Percentiles rank a stretch among this genome's conserved stretches.
These are phyloP conservation scores for Leishmania turanica DNA, from an alignment of 208 protist species.

Conservation along the genomic window DNA sequence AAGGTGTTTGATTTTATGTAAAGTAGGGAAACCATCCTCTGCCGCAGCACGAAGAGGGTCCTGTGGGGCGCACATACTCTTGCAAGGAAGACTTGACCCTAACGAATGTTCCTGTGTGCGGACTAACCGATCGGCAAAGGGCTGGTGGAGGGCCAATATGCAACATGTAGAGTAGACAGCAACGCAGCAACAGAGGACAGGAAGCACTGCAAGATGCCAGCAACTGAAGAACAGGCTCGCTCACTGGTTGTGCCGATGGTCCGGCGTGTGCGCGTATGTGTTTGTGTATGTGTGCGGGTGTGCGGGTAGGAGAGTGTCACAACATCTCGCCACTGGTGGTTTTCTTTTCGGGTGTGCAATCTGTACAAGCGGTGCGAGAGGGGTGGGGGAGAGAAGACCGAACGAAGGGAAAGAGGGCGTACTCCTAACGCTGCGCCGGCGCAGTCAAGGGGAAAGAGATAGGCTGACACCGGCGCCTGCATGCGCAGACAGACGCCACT, in stretches of 20 bases:
- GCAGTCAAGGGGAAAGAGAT: neutral
- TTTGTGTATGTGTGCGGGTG: too few relatives aligned
- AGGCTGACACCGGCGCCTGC: too few relatives aligned
- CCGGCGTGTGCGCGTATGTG: neutral
- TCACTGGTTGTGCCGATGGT: neutral
- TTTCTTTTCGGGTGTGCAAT: neutral
- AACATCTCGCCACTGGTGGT: neutral
- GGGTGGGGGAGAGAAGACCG: neutral
- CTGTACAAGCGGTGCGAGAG: neutral
- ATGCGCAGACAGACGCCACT: neutral
- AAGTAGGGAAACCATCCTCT: neutral
- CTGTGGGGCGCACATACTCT: neutral
- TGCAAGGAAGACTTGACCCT: neutral
- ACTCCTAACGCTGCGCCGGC: neutral
- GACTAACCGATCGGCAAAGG: neutral
- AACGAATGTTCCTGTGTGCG: neutral
- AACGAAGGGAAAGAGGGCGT: too few relatives aligned
- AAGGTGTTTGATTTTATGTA: conserved; percentile 64
- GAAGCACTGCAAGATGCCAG: neutral
- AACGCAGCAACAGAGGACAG: neutral
- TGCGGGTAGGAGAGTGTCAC: neutral
- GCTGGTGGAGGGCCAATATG: neutral
- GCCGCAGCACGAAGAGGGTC: neutral
- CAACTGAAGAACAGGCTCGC: neutral
- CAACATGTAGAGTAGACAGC: neutral